phyloP scores from a whole-genome alignment of 805 yeast species.

The Scheffersomyces coipomensis region DNA sequence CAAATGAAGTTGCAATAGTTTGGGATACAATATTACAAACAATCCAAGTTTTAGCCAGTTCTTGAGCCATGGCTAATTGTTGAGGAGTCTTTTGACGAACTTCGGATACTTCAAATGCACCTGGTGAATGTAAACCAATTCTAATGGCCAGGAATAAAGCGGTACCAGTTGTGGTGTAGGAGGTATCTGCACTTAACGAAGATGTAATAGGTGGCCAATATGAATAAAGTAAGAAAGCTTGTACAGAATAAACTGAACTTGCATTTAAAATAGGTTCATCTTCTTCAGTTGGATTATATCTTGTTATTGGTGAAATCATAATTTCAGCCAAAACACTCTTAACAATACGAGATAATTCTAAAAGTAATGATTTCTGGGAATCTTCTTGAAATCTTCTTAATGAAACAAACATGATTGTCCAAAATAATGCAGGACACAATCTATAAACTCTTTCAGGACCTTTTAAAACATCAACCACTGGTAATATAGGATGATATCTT shows the following conservation, averaged over 20 bases:
- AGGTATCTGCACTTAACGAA: constrained; percentile 89
- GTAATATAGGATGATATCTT: constrained; percentile 82
- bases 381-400: constrained; percentile 57
- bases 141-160: constrained; percentile 92
- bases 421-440: constrained; percentile 84
- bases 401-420: constrained; percentile 90
- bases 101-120: constrained; percentile 38
- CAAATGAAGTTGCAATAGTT: constrained; percentile 86
- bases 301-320: constrained; percentile 84
- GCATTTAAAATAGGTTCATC: constrained; percentile 84
- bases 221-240: constrained; percentile 83
- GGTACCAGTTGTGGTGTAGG: constrained; percentile 93
- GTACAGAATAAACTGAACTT: constrained; percentile 90
- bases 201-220: constrained; percentile 97
- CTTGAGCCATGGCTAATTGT: constrained; percentile 52
- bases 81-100: constrained; percentile 40
- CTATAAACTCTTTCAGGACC: constrained; percentile 82
- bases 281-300: constrained; percentile 74
- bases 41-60: constrained; percentile 91
- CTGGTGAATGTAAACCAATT: constrained; percentile 80
- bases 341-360: constrained; percentile 64
- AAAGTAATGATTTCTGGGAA: constrained; percentile 42
- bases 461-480: constrained; percentile 76
- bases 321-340: constrained; percentile 82
- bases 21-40: constrained; percentile 89